These are phyloP conservation scores for Thinopyrum elongatum DNA, from an alignment of 176 grass and related monocot genomes.

Conservation along the genomic window DNA sequence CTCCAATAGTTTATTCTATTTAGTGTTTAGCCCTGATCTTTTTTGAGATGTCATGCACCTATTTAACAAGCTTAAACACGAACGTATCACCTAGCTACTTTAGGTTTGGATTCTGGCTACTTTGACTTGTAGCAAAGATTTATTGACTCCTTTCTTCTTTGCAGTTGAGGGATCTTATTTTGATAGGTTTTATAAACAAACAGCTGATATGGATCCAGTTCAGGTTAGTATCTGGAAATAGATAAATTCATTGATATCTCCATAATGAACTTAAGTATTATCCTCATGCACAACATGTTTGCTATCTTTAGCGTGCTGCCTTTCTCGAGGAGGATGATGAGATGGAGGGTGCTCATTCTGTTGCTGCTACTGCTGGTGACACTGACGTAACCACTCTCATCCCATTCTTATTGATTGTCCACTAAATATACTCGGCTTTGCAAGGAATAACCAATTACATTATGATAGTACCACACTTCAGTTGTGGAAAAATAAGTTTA, in stretches of 20 bases:
- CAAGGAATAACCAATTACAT: not conserved
- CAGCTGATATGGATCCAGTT: constrained; percentile 79
- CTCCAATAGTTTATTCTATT: not conserved
- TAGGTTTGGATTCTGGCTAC: constrained; percentile 6
- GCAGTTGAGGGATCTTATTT: constrained; percentile 88
- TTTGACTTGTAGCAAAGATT: not conserved
- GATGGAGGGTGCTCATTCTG: constrained; percentile 94
- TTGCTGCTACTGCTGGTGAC: constrained; percentile 79
- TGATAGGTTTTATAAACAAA: constrained; percentile 87
- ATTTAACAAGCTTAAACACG: constrained; percentile 15
- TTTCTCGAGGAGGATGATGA: constrained; percentile 91
- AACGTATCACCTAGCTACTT: not conserved
- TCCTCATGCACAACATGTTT: constrained; percentile 6
- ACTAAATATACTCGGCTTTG: not conserved
- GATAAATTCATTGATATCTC: not conserved
- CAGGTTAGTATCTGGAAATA: constrained; percentile 54
- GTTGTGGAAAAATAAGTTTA: not conserved
- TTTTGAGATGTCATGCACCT: not conserved
- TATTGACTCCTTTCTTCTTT: constrained; percentile 27
- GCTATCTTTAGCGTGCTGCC: constrained; percentile 67
- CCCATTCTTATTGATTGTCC: constrained; percentile 13
- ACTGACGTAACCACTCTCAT: constrained; percentile 59
- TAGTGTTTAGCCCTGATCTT: not conserved
- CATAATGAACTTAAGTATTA: constrained; percentile 9
- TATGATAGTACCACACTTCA: not conserved